These are phyloP conservation scores for Aspergillus fructus DNA, from an alignment of 2,329 filamentous ascomycete genomes.

Conservation along the genomic window DNA sequence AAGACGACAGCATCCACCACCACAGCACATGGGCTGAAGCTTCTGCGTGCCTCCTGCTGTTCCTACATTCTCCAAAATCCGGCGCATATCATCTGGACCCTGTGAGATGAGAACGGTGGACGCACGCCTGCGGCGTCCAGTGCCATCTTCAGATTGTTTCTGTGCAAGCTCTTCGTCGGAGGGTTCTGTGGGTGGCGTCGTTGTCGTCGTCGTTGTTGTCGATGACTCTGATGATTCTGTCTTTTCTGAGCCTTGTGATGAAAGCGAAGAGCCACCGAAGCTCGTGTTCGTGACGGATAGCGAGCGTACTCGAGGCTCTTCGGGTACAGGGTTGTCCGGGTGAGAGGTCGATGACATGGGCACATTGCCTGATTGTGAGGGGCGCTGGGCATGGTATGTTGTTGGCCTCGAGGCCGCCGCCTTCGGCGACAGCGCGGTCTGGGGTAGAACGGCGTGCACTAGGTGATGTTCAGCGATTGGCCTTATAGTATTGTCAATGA, in stretches of 20 bases:
- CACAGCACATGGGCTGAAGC: conserved; percentile 63
- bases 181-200: conserved; percentile 45
- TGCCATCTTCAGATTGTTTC: conserved; percentile 19
- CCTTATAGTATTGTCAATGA: neutral
- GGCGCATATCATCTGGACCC: conserved; percentile 58
- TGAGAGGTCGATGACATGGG: conserved; percentile 45
- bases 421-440: conserved; percentile 22
- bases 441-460: conserved; percentile 34
- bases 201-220: conserved; percentile 29
- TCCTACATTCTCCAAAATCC: conserved; percentile 55
- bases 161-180: conserved; percentile 32
- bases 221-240: conserved; percentile 40
- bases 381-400: conserved; percentile 18
- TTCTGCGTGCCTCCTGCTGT: conserved; percentile 56
- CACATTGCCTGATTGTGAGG: conserved; percentile 28
- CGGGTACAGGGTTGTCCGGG: conserved; percentile 48
- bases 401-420: conserved; percentile 23
- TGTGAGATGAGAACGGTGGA: conserved; percentile 56
- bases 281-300: conserved; percentile 35
- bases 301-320: conserved; percentile 44
- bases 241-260: conserved; percentile 35
- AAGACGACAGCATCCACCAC: conserved; percentile 64
- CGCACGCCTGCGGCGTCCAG: conserved; percentile 40
- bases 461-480: neutral
- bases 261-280: conserved; percentile 28